Base-by-base conservation (phyloP, 2,329 filamentous ascomycete genomes). In the Diplodia sapinea region DNA sequence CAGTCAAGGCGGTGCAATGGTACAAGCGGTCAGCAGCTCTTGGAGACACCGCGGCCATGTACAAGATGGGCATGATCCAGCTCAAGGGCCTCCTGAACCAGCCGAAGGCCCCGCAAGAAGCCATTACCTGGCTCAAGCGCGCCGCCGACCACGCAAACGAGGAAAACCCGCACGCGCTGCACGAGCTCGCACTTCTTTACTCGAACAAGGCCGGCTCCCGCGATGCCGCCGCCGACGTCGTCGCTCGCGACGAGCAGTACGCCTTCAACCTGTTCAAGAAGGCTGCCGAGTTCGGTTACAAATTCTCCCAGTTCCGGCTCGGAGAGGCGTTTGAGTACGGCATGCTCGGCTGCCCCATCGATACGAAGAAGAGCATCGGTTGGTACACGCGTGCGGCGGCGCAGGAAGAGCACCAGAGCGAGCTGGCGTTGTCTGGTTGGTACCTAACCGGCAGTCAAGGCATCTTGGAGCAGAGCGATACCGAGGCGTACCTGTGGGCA, bases 401-500 rank as follows among this genome's bases (percentile, higher is more conserved):
- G 38, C 94, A 98, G 78, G 93, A 92, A 69, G 95, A 99, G 81
- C 95, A 98, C 77, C 93, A 97, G 78, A 90, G 91, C 67, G 95
- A 98, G 79, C 84, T 85, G 56, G 82, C 82, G 9, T 73, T 85
- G 1, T 80, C 76, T n/a, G 82, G 83, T 0, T 84, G 94, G 94
- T 99, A 99, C 77, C 82, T 99, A 54, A 99, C 95, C 0, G 95
- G 95, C 1, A 90, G 88, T 43, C 92, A 96, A 66, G 92, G 92
- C 0, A 92, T 98, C 9, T 81, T 99, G 65, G 88, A 91, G 74
- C 94, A 97, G 78, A 96, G 90, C 76, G 95, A 99, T 73, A 96
- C 92, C 0, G 95, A 99, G 78, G 95, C 95, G 0, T 99, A 97
- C 77, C 86, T 99, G 2, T 99, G 95, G 95, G 94, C 95, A 12